Percentiles rank a stretch among this genome's conserved stretches.
Evolutionary conservation across 345 rosid genomes (phyloP).

Genomic region (Odontarrhena argentea): DNA sequence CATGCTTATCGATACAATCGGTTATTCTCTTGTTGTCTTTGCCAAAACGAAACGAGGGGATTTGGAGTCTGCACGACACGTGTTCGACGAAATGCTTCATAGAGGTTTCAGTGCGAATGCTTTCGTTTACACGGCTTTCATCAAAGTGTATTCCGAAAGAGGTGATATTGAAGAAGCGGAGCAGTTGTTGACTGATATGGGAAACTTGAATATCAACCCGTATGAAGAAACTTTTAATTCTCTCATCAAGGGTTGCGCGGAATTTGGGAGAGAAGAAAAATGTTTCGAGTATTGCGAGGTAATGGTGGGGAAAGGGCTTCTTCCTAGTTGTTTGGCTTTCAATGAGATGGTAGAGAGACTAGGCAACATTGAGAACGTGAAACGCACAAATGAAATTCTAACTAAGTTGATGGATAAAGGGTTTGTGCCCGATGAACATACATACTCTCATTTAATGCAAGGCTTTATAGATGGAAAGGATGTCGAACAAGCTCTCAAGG

Average conservation of each 20-base stretch:
- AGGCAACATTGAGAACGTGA: constrained; percentile 39
- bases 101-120: constrained; percentile 66
- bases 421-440: constrained; percentile 51
- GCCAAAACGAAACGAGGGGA: constrained; percentile 51
- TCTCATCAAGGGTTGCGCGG: constrained; percentile 58
- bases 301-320: constrained; percentile 52
- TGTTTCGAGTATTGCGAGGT: constrained; percentile 49
- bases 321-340: constrained; percentile 56
- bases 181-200: constrained; percentile 58
- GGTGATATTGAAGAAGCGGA: constrained; percentile 56
- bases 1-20: constrained; percentile 66
- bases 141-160: constrained; percentile 48
- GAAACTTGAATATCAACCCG: constrained; percentile 49
- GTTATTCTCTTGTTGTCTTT: constrained; percentile 61
- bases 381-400: constrained; percentile 49
- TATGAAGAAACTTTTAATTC: constrained; percentile 58
- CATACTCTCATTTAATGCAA: constrained; percentile 52
- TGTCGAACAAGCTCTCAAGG: constrained; percentile 59
- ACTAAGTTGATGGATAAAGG: constrained; percentile 59
- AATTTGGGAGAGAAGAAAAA: constrained; percentile 49
- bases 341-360: constrained; percentile 56
- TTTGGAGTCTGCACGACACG: constrained; percentile 51
- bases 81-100: constrained; percentile 68
- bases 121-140: constrained; percentile 58
- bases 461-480: constrained; percentile 52